Conservation (phyloP, 1,284 basidiomycete species). For the Afroboletus lepidellus region DNA sequence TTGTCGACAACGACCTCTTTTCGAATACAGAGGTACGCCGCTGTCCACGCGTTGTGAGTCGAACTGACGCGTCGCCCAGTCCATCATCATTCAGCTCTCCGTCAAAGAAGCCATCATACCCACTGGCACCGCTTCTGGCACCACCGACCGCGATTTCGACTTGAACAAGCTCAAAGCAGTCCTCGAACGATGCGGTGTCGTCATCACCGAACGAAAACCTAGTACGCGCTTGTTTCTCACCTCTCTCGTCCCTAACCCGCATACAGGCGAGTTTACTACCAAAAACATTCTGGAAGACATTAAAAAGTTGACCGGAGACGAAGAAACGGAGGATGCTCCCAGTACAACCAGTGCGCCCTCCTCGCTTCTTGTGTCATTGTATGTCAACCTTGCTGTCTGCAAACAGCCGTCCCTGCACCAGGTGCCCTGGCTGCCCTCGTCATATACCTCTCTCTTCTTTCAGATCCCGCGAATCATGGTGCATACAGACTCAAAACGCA, state of each 20-base stretch:
- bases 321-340: constrained; percentile 23
- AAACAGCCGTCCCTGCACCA: constrained; percentile 34
- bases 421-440: constrained; percentile 78
- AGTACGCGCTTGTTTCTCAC: constrained; percentile 45
- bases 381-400: constrained; percentile 29
- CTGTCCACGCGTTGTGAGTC: background rate
- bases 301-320: constrained; percentile 55
- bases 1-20: constrained; percentile 93
- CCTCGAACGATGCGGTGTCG: constrained; percentile 88
- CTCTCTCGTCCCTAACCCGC: background rate
- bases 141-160: constrained; percentile 82
- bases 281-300: constrained; percentile 87
- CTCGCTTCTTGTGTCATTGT: background rate
- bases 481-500: constrained; percentile 83
- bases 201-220: constrained; percentile 85
- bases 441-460: constrained; percentile 80
- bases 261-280: constrained; percentile 77
- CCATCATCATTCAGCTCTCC: constrained; percentile 92
- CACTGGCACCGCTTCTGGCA: constrained; percentile 65
- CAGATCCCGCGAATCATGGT: constrained; percentile 80
- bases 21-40: constrained; percentile 85
- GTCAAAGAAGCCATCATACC: constrained; percentile 90
- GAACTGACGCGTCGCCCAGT: constrained; percentile 47
- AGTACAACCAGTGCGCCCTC: constrained; percentile 10
- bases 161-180: constrained; percentile 81